These are phyloP conservation scores for Bipolaris victoriae DNA, from an alignment of 2,329 filamentous ascomycete genomes.

Conservation along the genomic window DNA sequence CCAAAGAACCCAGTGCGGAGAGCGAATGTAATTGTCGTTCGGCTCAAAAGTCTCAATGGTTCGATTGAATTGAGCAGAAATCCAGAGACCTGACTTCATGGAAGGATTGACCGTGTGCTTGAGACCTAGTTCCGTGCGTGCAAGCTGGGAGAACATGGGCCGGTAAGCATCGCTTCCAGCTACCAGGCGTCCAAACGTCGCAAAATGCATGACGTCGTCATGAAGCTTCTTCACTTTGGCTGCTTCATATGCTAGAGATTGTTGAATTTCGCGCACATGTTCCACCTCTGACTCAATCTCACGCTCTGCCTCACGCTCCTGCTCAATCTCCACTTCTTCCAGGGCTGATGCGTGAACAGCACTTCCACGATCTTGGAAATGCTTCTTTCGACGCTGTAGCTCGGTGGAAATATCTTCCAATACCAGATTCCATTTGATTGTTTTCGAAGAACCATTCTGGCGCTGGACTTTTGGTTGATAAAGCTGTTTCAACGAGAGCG, in stretches of 20 bases:
- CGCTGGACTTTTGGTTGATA: constrained; percentile 54
- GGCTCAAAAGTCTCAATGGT: constrained; percentile 52
- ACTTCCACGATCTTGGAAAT: constrained; percentile 54
- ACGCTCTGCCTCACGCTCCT: constrained; percentile 54
- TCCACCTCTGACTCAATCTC: constrained; percentile 67
- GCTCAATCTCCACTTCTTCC: constrained; percentile 65
- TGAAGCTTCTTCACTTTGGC: constrained; percentile 57
- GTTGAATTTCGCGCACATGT: constrained; percentile 61
- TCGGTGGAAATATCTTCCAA: constrained; percentile 43
- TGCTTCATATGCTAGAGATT: constrained; percentile 50
- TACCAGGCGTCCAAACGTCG: constrained; percentile 52
- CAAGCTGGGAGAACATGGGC: constrained; percentile 53
- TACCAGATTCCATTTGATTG: constrained; percentile 26
- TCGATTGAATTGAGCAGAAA: constrained; percentile 57
- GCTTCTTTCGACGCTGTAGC: constrained; percentile 45
- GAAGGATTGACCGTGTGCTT: constrained; percentile 34
- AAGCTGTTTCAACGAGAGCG: constrained; percentile 63
- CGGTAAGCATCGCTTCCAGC: constrained; percentile 49
- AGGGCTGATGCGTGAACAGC: constrained; percentile 58
- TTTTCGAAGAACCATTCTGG: constrained; percentile 9
- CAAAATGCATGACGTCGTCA: constrained; percentile 55
- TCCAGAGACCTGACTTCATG: constrained; percentile 41
- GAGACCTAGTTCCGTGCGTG: constrained; percentile 47
- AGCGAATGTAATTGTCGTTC: constrained; percentile 54
- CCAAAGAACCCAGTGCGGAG: constrained; percentile 69